Conservation (phyloP, 345 rosid species). For the Carallia brachiata region DNA sequence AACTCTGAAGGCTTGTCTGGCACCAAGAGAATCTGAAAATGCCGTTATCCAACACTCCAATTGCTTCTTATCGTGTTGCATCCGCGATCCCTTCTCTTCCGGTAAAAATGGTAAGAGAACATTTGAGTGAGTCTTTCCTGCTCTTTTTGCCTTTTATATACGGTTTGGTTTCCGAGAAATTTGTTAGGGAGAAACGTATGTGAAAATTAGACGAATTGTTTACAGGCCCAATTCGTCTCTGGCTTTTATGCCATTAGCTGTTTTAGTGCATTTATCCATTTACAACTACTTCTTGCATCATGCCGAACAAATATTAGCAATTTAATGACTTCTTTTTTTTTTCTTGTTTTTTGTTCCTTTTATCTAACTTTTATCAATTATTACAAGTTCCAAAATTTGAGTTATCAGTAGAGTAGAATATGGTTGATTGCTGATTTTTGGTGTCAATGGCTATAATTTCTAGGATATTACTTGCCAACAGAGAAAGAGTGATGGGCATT, state of each 20-base stretch:
- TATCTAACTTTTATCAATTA: too few species aligned
- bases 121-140: neutral
- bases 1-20: too few species aligned
- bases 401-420: neutral
- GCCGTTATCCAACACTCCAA: neutral
- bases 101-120: conserved; percentile 12
- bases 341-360: too few species aligned
- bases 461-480: conserved; percentile 15
- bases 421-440: neutral
- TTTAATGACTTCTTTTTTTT: too few species aligned
- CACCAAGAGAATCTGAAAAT: neutral
- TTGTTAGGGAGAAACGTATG: neutral
- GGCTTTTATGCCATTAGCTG: too few species aligned
- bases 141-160: neutral
- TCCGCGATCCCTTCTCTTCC: conserved; percentile 17
- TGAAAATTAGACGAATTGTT: too few species aligned
- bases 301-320: too few species aligned
- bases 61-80: neutral
- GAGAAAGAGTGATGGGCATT: conserved; percentile 9
- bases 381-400: neutral
- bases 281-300: too few species aligned
- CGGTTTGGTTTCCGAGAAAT: neutral
- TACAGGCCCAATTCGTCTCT: too few species aligned
- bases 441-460: neutral
- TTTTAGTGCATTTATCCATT: too few species aligned